Evolutionary conservation across 495 filamentous ascomycete genomes (phyloP), one percentile per base, ranked within the genome.

Genomic region (Pyrenopolyporus hunteri): DNA sequence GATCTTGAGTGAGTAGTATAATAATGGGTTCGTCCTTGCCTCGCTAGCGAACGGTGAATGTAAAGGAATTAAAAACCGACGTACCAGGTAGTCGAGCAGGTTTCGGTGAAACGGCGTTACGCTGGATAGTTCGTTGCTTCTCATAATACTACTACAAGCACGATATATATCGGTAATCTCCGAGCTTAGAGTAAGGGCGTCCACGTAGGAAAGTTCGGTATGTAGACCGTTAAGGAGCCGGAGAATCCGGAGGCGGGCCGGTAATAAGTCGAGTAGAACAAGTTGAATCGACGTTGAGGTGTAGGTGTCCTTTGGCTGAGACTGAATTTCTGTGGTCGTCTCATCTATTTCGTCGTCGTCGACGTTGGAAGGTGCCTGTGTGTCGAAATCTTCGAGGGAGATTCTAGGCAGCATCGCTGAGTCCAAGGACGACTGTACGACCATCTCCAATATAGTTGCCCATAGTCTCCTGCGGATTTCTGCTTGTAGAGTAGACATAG

Each of bases 361-460:
- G 60, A 76, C 70, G 31, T 87, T 87, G 6, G 76, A 74, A 0
- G 86, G 86, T 0, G 77, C 62, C 45, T 76, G 73, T 9, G 82
- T 87, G 63, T 81, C 79, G 50, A 80, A 87, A 10, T 85, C 79
- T 6, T 74, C 66, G 10, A 63, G 58, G 0, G 76, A 75, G 11
- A 87, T 78, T 50, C 74, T 73, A 0, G 84, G 83, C 0, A 78
- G 74, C 68, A 83, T 80, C 0, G 77, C 85, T 0, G 80, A 77
- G 39, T 84, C 83, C 1, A 87, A 56, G 1, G 82, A 80, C 0
- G 85, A 76, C 60, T 87, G 85, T 2, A 85, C 59, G 45, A 73
- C 72, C 22, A 88, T 61, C 52, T 89, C 86, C 13, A 88, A 63
- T 20, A 89, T 81, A 3, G 85, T 87, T 10, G 78, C 78, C 86